These are phyloP conservation scores for Skeletonema grethae DNA, from an alignment of 108 stramenopile species.

Conservation along the genomic window DNA sequence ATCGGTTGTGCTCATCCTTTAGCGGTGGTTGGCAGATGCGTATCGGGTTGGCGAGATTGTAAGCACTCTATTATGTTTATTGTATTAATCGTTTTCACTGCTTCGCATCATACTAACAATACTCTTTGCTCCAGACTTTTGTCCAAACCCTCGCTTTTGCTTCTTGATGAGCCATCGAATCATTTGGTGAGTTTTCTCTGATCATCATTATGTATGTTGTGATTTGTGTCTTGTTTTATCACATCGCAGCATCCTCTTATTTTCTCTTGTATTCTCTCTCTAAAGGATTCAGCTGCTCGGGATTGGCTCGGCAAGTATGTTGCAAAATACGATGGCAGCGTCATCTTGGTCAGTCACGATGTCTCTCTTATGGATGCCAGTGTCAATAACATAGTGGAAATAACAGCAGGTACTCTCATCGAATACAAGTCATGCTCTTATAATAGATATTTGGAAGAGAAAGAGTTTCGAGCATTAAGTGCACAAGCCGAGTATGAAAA, in stretches of 20 bases:
- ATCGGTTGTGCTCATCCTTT: constrained; percentile 67
- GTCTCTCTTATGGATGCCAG: constrained; percentile 55
- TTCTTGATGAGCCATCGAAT: constrained; percentile 75
- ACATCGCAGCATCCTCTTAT: too few species aligned
- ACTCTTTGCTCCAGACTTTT: constrained; percentile 32
- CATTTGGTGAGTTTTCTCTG: neutral
- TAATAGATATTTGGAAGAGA: constrained; percentile 56
- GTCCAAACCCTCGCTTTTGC: constrained; percentile 62
- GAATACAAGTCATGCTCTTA: constrained; percentile 58
- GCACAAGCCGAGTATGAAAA: constrained; percentile 67
- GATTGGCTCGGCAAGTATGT: constrained; percentile 76
- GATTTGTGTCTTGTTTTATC: too few species aligned
- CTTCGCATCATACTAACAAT: too few species aligned
- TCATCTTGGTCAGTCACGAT: constrained; percentile 81
- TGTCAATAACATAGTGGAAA: constrained; percentile 75
- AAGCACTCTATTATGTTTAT: too few species aligned
- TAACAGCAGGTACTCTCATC: constrained; percentile 41
- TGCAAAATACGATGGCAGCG: constrained; percentile 62
- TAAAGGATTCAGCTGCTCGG: constrained; percentile 53
- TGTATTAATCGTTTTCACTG: too few species aligned
- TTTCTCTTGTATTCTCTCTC: constrained; percentile 13
- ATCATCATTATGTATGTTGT: too few species aligned
- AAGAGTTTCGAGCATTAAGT: constrained; percentile 54
- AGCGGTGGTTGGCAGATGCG: constrained; percentile 91
- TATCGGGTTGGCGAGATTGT: constrained; percentile 71